These are phyloP conservation scores for Camellia granthamiana DNA, from an alignment of 148 eudicot genomes.

Conservation along the genomic window DNA sequence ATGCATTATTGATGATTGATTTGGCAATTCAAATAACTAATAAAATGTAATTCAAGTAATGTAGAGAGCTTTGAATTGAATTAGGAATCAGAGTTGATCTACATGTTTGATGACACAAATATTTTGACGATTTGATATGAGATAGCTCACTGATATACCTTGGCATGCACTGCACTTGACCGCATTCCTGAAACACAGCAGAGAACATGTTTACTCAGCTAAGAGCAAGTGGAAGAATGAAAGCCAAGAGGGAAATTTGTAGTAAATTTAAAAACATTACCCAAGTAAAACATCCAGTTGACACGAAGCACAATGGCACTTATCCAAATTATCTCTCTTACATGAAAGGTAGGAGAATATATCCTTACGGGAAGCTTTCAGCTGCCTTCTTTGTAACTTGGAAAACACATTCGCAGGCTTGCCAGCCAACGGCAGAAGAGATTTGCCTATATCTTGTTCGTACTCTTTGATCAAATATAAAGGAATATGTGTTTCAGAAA, in stretches of 20 bases:
- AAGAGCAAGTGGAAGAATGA: not conserved
- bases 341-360: slow-evolving; percentile 57
- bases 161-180: slow-evolving; percentile 73
- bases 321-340: slow-evolving; percentile 50
- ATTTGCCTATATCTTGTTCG: slow-evolving; percentile 50
- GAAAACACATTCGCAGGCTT: slow-evolving; percentile 34
- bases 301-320: slow-evolving; percentile 69
- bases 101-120: not conserved
- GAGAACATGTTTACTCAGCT: slow-evolving; percentile 25
- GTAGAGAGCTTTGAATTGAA: not conserved
- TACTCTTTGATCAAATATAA: slow-evolving; percentile 82
- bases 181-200: slow-evolving; percentile 52
- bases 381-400: slow-evolving; percentile 54
- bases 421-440: slow-evolving; percentile 24
- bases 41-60: not conserved
- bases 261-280: slow-evolving; percentile 27
- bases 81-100: not conserved
- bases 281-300: slow-evolving; percentile 53
- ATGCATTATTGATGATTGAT: not conserved
- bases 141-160: slow-evolving; percentile 46
- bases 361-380: slow-evolving; percentile 62
- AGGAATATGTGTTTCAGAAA: slow-evolving; percentile 71
- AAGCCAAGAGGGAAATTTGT: not conserved
- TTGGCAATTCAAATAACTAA: not conserved
- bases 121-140: not conserved